Evolutionary conservation across 352 stramenopile species (phyloP).

Genomic region (Pythium oligandrum): DNA sequence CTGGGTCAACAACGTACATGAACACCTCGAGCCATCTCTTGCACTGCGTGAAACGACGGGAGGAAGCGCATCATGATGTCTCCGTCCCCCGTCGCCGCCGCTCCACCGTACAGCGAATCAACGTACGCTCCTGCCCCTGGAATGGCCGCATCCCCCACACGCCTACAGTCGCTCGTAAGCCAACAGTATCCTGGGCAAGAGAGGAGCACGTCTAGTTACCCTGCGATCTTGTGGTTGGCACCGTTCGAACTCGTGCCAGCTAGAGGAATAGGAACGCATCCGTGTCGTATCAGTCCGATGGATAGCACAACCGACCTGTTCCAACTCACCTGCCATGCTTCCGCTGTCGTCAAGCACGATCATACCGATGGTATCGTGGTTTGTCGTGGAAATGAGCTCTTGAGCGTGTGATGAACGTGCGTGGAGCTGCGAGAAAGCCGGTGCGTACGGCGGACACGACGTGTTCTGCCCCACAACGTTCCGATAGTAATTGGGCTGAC

Average conservation of each 20-base stretch:
- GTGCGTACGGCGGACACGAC: conserved; percentile 79
- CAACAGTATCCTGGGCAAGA: not conserved
- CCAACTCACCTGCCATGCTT: conserved; percentile 47
- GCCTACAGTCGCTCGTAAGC: conserved; percentile 26
- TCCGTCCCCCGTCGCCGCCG: conserved; percentile 84
- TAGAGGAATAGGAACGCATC: conserved; percentile 4
- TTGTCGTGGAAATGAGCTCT: conserved; percentile 43
- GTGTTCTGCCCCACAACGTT: conserved; percentile 63
- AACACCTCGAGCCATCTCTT: conserved; percentile 69
- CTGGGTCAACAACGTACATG: conserved; percentile 39
- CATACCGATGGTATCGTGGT: conserved; percentile 93
- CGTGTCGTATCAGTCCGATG: not conserved
- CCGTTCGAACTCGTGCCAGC: conserved; percentile 88
- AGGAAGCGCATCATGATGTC: conserved; percentile 93
- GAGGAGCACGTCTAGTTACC: conserved; percentile 21
- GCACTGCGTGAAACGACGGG: conserved; percentile 76
- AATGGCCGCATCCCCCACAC: conserved; percentile 83
- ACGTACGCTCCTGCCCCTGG: conserved; percentile 85
- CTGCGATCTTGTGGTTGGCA: conserved; percentile 86
- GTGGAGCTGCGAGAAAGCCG: conserved; percentile 13
- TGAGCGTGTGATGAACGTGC: conserved; percentile 1
- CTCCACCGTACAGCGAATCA: conserved; percentile 71
- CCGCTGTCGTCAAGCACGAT: conserved; percentile 52
- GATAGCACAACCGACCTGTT: not conserved
- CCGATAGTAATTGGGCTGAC: conserved; percentile 90